Percentiles rank a stretch among this genome's conserved stretches.
Evolutionary conservation across 1,284 basidiomycete genomes (phyloP).

Genomic region (Sporisorium reilianum): DNA sequence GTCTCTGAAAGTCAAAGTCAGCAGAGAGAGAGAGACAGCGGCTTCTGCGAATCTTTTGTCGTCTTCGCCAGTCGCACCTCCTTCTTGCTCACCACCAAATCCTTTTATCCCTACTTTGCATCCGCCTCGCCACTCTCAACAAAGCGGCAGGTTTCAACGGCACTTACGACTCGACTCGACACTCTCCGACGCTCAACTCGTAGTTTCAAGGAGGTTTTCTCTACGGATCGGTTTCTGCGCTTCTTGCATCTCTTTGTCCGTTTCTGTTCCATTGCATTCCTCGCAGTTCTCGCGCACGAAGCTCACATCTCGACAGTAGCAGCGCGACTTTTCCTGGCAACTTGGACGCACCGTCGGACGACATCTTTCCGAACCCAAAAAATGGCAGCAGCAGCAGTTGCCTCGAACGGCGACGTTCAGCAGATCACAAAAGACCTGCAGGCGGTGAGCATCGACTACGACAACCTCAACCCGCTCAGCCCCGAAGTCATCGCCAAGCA

Average conservation of each 20-base stretch:
- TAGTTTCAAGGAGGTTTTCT: not conserved
- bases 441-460: constrained; percentile 44
- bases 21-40: not conserved
- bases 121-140: constrained; percentile 1
- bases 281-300: not conserved
- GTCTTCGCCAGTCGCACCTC: constrained; percentile 9
- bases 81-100: constrained; percentile 6
- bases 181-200: constrained; percentile 5
- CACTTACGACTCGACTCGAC: not conserved
- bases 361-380: constrained; percentile 10
- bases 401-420: constrained; percentile 40
- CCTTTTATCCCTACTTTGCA: constrained; percentile 5
- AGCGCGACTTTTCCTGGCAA: not conserved
- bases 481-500: constrained; percentile 98
- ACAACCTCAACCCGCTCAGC: constrained; percentile 84
- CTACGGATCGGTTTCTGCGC: not conserved
- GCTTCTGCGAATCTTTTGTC: not conserved
- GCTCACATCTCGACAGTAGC: not conserved
- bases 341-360: constrained; percentile 6
- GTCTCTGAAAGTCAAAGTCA: not conserved
- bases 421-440: constrained; percentile 47
- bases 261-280: constrained; percentile 1
- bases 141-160: not conserved
- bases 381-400: constrained; percentile 55
- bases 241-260: not conserved